Percentiles rank a stretch among this genome's conserved stretches.
Evolutionary conservation across 2,329 filamentous ascomycete species (phyloP).

Genomic region (Hirsutella minnesotensis): DNA sequence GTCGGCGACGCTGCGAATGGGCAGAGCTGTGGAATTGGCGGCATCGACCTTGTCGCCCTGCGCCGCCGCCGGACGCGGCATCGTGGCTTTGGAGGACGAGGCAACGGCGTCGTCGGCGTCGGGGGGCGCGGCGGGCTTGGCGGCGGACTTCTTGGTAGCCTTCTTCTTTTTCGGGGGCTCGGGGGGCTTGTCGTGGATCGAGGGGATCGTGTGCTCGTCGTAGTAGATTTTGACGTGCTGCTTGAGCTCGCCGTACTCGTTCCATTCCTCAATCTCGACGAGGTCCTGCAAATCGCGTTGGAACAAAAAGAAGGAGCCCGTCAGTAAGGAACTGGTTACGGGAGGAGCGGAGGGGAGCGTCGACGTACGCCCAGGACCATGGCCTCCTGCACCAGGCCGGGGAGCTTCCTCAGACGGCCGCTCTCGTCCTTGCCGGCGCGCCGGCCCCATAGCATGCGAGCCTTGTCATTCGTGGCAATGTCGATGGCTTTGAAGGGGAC

Average conservation of each 20-base stretch:
- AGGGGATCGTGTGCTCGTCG: constrained; percentile 48
- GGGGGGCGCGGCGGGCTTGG: constrained; percentile 12
- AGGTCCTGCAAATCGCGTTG: too few species aligned
- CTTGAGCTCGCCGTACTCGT: constrained; percentile 92
- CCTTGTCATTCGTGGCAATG: constrained; percentile 79
- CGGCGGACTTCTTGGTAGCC: constrained; percentile 13
- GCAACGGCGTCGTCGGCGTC: constrained; percentile 6
- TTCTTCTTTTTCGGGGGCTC: constrained; percentile 17
- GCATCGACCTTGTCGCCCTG: constrained; percentile 2
- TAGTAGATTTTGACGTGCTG: constrained; percentile 64
- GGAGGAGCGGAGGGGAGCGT: not conserved
- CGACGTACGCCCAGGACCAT: constrained; percentile 69
- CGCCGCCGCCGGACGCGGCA: constrained; percentile 7
- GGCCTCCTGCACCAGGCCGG: constrained; percentile 78
- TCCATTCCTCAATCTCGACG: constrained; percentile 95
- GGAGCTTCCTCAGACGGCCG: constrained; percentile 63
- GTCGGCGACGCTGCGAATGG: constrained; percentile 45
- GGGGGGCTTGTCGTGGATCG: constrained; percentile 39
- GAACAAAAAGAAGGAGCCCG: not conserved
- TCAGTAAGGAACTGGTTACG: not conserved
- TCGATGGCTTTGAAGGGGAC: constrained; percentile 91
- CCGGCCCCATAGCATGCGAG: constrained; percentile 78
- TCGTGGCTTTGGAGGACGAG: constrained; percentile 11
- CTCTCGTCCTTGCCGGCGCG: constrained; percentile 59
- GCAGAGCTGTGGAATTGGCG: constrained; percentile 19